These are phyloP conservation scores for Naumovozyma castellii DNA, from an alignment of 805 yeast species.

Conservation along the genomic window DNA sequence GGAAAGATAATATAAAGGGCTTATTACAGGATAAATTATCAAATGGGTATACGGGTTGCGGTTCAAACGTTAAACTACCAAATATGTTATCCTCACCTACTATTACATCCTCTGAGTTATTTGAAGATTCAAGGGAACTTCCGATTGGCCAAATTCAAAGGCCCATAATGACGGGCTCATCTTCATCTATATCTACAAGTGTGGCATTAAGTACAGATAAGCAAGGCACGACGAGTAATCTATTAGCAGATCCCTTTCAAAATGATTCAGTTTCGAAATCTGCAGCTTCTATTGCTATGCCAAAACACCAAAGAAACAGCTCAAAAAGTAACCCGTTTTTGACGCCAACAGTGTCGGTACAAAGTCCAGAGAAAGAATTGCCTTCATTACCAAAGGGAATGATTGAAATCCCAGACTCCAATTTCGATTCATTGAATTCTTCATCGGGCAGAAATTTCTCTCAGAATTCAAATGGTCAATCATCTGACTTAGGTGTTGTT, in stretches of 20 bases:
- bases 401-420: conserved; percentile 1
- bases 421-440: neutral
- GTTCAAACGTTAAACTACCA: conserved; percentile 51
- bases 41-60: conserved; percentile 68
- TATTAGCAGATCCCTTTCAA: no score
- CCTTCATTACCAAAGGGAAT: no score
- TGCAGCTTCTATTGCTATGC: no score
- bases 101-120: conserved; percentile 29
- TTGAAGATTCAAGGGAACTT: conserved; percentile 21
- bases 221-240: no score
- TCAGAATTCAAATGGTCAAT: neutral
- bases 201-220: no score
- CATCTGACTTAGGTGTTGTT: conserved; percentile 7
- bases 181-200: no score
- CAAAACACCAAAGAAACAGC: no score
- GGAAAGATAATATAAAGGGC: conserved; percentile 50
- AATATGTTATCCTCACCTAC: conserved; percentile 51
- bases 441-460: neutral
- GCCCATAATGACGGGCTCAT: no score
- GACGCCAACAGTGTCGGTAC: neutral
- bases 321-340: neutral
- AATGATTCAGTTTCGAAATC: no score
- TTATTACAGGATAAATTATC: conserved; percentile 44
- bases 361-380: no score
- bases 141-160: no score